Evolutionary conservation across 1,284 basidiomycete genomes (phyloP), one percentile per base, ranked within the genome.

Genomic region (Fomitopsis schrenkii): DNA sequence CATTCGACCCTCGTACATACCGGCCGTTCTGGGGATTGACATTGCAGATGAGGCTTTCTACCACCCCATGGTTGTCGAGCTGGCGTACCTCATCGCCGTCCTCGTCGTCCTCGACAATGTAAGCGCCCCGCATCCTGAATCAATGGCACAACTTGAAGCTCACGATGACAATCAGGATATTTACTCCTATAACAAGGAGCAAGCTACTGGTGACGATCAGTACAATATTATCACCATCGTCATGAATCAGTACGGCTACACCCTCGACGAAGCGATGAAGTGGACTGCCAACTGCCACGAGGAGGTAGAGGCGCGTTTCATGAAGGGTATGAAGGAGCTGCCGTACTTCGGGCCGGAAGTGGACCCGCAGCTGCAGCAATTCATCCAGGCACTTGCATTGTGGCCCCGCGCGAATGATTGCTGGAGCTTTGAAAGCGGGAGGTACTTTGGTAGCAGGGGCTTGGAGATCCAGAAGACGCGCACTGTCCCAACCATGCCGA

Each of bases 211-310:
- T 7, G 72, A 70, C 57, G 65, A 75, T 58, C 68, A 64, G 14
- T 69, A 75, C 65, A 75, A 75, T 64, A 70, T 74, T 63, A 59
- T 73, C 40, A 61, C 63, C 35, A 63, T 72, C 54, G 62, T 67
- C 33, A 70, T 68, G 71, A 22, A 48, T 3, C 55, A 68, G 9
- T 64, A 67, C 9, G 66, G 65, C 22, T 59, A 69, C 48, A 62
- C 54, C 38, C 63, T 75, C 8, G 72, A 76, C 55, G 66, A 63
- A 42, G 73, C 75, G 33, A 66, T 74, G 58, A 59, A 2, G 14
- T 72, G 17, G 30, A 12, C 35, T 6, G 35, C 35, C 35, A 12
- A 36, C 6, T 12, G 10, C 10, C 35, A 36, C 35, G 6, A 6
- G 7, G 35, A 36, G 10, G 10, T 7, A 12, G 10, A 36, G 10